Conservation (phyloP, 306 rosid species). For the Cyclanthera cordifolia region DNA sequence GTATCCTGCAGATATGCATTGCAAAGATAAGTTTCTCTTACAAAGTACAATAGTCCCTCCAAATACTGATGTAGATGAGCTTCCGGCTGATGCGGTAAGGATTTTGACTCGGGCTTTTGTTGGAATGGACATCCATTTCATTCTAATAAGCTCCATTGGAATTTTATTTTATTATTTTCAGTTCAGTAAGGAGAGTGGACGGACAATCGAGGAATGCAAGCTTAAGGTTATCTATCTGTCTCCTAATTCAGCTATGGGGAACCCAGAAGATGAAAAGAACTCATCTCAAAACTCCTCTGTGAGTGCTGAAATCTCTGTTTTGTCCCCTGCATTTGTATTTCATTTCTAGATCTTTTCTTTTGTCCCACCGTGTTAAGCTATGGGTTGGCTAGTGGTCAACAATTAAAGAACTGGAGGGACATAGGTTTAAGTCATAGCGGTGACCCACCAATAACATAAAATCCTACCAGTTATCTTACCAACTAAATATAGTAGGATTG, state of each 20-base stretch:
- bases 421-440: background rate
- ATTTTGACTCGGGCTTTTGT: conserved; percentile 6
- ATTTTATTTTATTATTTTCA: conserved; percentile 21
- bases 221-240: conserved; percentile 55
- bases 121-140: background rate
- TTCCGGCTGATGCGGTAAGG: conserved; percentile 64
- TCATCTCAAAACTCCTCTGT: conserved; percentile 43
- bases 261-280: conserved; percentile 55
- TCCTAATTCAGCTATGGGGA: conserved; percentile 35
- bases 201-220: conserved; percentile 73
- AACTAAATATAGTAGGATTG: too few relatives aligned
- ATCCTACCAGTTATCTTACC: background rate
- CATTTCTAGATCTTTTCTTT: background rate
- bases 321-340: background rate
- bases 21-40: conserved; percentile 89
- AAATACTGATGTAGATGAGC: conserved; percentile 67
- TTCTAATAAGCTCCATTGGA: background rate
- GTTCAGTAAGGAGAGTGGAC: conserved; percentile 81
- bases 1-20: conserved; percentile 72
- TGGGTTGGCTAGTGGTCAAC: too few relatives aligned
- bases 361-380: background rate
- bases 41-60: conserved; percentile 69
- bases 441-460: background rate
- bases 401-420: background rate
- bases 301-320: conserved; percentile 25